Base-by-base conservation (phyloP, 192 early-diverging fungal species). In the Coemansia sp. region DNA sequence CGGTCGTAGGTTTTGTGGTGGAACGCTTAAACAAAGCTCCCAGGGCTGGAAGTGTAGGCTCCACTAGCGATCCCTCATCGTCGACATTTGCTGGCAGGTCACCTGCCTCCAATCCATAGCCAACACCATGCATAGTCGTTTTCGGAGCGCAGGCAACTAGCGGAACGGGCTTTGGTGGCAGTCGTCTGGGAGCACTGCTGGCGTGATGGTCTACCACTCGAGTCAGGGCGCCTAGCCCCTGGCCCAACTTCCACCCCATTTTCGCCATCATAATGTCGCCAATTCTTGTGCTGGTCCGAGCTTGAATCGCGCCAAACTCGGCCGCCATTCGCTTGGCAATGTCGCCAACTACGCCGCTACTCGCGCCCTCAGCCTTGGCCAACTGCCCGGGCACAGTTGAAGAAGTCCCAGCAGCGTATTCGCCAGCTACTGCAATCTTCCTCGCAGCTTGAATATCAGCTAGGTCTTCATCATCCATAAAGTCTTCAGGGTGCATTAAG, bases 401-500 rank as follows among this genome's bases (percentile, higher is more conserved):
- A 5, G 39, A 1, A 10, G 13, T 5, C 22, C 26, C 42, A 51
- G 3, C 38, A 8, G 32, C 50, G 33, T 50, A 67, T 6, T 39
- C 48, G 6, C 25, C 43, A 15, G 22, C 17, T 4, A 69, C 56
- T 0, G 43, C 11, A 27, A 69, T n/a, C 25, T 6, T 8, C 37
- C 36, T 41, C 7, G 55, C 17, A 17, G 54, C 68, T 10, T 43
- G 53, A 0, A 40, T 30, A 39, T 78, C 91, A 53, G 83, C 85
- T 17, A 90, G 54, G 54, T 98, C 96, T 57, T 98, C 93, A 5
- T 94, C 91, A 71, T 98, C 96, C 96, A 98, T 98, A 54, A 85
- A 96, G 56, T 98, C 94, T 54, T 95, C 89, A 1, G 61, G 85
- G 11, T 65, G 68, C 48, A 58, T 47, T 37, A 32, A 47, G n/a